These are phyloP conservation scores for barrel medic (Medicago truncatula) DNA, from an alignment of 306 rosid genomes.

Conservation along the genomic window DNA sequence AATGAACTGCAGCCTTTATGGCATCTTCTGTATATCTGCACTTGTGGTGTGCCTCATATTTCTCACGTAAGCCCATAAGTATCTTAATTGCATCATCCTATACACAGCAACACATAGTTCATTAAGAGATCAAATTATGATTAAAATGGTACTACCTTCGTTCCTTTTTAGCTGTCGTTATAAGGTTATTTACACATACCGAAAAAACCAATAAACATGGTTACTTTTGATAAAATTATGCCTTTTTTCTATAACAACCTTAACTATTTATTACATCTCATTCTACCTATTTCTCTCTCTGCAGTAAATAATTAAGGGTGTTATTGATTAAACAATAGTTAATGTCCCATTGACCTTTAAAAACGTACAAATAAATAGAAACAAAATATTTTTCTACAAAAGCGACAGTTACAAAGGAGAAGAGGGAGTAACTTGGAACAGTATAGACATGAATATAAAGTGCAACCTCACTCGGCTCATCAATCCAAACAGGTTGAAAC, in stretches of 20 bases:
- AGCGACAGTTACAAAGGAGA: background rate
- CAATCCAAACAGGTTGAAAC: slow-evolving; percentile 87
- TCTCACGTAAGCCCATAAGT: slow-evolving; percentile 71
- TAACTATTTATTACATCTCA: background rate
- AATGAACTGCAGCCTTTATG: slow-evolving; percentile 71
- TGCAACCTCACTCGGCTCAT: slow-evolving; percentile 86
- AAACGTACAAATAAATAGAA: background rate
- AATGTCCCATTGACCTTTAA: background rate
- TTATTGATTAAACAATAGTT: background rate
- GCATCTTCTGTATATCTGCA: slow-evolving; percentile 77
- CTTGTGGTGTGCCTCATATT: slow-evolving; percentile 79
- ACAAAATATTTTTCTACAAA: background rate
- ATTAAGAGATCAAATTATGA: slow-evolving; percentile 37
- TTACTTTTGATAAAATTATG: background rate
- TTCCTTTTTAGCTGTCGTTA: background rate
- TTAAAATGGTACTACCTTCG: background rate
- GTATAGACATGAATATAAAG: slow-evolving; percentile 37
- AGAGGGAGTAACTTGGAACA: background rate
- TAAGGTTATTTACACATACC: background rate
- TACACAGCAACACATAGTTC: slow-evolving; percentile 31
- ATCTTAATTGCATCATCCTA: slow-evolving; percentile 74
- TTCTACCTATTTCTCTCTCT: background rate
- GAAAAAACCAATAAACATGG: background rate
- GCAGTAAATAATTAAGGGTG: background rate
- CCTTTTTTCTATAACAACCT: background rate